These are phyloP conservation scores for Primulina eburnea DNA, from an alignment of 257 asterid species.

Conservation along the genomic window DNA sequence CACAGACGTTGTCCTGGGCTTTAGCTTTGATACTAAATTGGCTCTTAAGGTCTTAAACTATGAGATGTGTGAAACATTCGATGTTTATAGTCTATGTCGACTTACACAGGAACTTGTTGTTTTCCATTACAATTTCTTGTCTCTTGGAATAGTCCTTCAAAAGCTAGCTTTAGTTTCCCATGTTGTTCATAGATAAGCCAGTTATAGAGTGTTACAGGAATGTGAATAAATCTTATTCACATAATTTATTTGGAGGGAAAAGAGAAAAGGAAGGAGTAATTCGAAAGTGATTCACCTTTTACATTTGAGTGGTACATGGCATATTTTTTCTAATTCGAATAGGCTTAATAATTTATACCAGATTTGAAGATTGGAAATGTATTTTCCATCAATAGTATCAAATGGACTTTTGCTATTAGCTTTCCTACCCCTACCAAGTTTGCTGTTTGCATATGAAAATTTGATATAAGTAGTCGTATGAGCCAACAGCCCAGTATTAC, in stretches of 20 bases:
- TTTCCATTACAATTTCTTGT: conserved; percentile 1
- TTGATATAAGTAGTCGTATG: conserved; percentile 4
- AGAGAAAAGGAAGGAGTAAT: background rate
- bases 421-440: no score
- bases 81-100: background rate
- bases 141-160: conserved; percentile 14
- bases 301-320: background rate
- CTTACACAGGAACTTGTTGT: background rate
- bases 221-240: conserved; percentile 4
- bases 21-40: background rate
- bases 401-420: no score
- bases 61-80: background rate
- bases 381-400: no score
- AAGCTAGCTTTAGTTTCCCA: conserved; percentile 20
- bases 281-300: background rate
- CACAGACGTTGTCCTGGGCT: no score
- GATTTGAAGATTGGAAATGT: no score
- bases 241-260: background rate
- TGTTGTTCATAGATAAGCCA: background rate
- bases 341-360: no score
- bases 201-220: background rate
- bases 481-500: background rate
- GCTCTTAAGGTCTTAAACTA: background rate
- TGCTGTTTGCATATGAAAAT: no score
- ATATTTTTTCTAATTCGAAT: no score